Evolutionary conservation across 2,329 filamentous ascomycete genomes (phyloP), one percentile per base, ranked within the genome.

Genomic region (Stemphylium vesicarium): DNA sequence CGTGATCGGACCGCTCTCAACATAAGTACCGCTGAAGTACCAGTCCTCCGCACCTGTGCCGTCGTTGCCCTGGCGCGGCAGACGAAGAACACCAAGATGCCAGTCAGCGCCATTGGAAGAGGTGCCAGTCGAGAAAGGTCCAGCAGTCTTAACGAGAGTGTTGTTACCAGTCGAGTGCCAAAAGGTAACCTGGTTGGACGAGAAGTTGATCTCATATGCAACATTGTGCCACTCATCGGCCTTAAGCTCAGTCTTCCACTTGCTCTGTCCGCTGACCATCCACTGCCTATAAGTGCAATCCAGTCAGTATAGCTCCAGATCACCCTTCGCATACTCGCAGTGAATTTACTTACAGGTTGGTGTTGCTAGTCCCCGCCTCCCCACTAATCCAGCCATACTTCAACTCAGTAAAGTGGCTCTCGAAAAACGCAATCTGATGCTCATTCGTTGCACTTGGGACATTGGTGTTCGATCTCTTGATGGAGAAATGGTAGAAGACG

Each of bases 341-440:
- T 29, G 11, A 2, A 15, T 11, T 2, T 13, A 11, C 52, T 45
- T 15, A 55, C 59, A 91, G 79, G 61, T 82, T 81, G 26, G 79
- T 78, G 55, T 82, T 79, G 33, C 80, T 76, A 56, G 83, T 78
- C 49, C 80, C 82, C 4, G 73, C 68, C 50, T 79, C 77, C 33
- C 80, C 80, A 57, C 69, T 76, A 31, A 87, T 77, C 82, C 82
- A 85, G 39, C 88, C 88, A 53, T 84, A 85, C 79, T 91, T 90
- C 72, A 91, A 76, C 78, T 91, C 88, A 11, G 88, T 90, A 75
- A 91, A 91, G 76, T 91, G 88, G 71, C 81, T 85, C 76, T 90
- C 88, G 77, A 85, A 85, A 70, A 85, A 85, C 60, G 76, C 78
- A 48, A 85, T 79, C 75, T 91, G 88, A 74, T 91, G 88, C 78